phyloP scores from a whole-genome alignment of 1,139 yeast genomes.

The Magnusiomyces tetraspermus region DNA sequence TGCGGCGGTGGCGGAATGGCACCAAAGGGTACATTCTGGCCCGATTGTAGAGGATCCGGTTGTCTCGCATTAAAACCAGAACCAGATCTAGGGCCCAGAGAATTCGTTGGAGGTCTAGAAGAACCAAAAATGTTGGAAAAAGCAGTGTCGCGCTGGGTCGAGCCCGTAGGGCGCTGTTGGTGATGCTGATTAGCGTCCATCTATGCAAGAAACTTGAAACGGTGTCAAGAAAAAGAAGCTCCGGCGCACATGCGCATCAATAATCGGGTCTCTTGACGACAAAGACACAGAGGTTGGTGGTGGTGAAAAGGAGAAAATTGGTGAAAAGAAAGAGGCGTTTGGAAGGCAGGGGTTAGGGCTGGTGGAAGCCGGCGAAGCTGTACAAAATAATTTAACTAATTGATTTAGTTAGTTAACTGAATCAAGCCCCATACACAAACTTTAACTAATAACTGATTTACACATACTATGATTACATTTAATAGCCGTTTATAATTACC shows the following conservation, averaged over 20 bases:
- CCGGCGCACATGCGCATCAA: too few species aligned
- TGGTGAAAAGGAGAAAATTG: not conserved
- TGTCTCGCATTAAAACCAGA: not conserved
- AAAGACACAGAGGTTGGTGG: not conserved
- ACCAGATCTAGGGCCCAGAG: constrained; percentile 13
- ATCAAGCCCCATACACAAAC: too few species aligned
- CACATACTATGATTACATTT: too few species aligned
- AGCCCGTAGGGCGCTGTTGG: constrained; percentile 16
- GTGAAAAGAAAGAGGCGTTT: too few species aligned
- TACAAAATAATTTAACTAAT: too few species aligned
- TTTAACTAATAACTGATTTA: too few species aligned
- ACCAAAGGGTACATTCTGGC: not conserved
- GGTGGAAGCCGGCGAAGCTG: too few species aligned
- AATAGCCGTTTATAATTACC: too few species aligned
- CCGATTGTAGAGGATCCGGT: not conserved
- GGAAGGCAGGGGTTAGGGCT: too few species aligned
- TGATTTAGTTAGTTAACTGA: too few species aligned
- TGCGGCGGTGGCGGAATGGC: constrained; percentile 8
- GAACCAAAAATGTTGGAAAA: constrained; percentile 33
- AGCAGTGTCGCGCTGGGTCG: constrained; percentile 28
- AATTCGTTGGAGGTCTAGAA: constrained; percentile 31
- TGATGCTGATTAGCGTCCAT: not conserved
- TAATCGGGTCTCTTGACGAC: not conserved
- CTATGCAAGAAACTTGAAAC: not conserved
- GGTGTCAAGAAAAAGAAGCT: too few species aligned